Evolutionary conservation across 176 grass and related monocot genomes (phyloP), one percentile per base, ranked within the genome.

Genomic region (Aechmea fasciata): DNA sequence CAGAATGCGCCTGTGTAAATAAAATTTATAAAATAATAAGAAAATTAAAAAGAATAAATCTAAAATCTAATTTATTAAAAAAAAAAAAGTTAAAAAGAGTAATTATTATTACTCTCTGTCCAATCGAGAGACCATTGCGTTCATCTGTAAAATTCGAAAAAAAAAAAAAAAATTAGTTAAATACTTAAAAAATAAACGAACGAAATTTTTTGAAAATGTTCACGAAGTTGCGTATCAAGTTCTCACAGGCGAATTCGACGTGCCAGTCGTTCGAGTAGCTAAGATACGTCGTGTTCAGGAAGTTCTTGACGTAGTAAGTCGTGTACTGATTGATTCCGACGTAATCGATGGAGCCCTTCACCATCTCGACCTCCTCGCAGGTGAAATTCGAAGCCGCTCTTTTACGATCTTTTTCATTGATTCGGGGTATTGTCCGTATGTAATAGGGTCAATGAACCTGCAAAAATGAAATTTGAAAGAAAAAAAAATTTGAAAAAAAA

Each of bases 271-370:
- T 71, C 68, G 84, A 82, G 59, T 92, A 92, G 64, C 88, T 80
- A 76, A 73, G 57, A 0, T 76, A 20, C 41, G 79, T 78, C 5
- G 22, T n/a, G 41, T 77, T 78, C 22, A 67, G 80, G 81, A 54
- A 81, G 79, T 26, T 84, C 79, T 65, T 84, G 84, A 96, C 89
- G 69, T 91, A 92, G 77, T 67, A 91, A 73, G 79, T 75, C 15
- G 92, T 96, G 70, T 96, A 96, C 4, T 96, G 85, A 54, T 96
- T 96, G 70, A 92, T 87, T 1, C 92, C 92, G 33, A 96, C 79
- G 29, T 81, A 87, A 65, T 96, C 92, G 52, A 73, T 83, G 51
- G 92, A 96, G 48, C 88, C 86, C 69, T 96, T 96, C 69, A 96
- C 86, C 78, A 92, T 89, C 52, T 29, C 76, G 73, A 87, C 64